Percentiles rank a stretch among this genome's conserved stretches.
These are phyloP conservation scores for Globisporangium nagaii DNA, from an alignment of 352 stramenopile species.

Conservation along the genomic window DNA sequence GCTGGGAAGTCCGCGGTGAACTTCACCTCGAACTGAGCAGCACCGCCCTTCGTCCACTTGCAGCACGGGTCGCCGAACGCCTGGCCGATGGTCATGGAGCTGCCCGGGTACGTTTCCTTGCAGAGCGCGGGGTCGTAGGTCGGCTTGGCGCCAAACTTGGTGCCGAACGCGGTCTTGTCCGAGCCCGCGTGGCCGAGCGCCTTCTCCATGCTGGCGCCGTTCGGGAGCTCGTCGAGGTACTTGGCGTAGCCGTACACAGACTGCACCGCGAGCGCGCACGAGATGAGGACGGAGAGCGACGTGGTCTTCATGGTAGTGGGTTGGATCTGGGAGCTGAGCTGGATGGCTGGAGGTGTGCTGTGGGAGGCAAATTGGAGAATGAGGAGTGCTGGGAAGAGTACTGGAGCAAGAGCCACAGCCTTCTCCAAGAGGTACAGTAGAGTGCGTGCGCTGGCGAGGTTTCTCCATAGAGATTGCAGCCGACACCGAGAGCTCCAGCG, in stretches of 20 bases:
- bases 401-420: too few species aligned
- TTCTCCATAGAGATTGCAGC: too few species aligned
- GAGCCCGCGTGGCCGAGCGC: constrained; percentile 6
- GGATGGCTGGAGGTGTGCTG: background rate
- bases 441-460: too few species aligned
- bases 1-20: background rate
- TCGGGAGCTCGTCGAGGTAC: constrained; percentile 14
- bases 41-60: constrained; percentile 28
- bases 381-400: background rate
- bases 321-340: background rate
- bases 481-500: background rate
- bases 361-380: background rate
- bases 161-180: constrained; percentile 7
- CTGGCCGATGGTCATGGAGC: constrained; percentile 26
- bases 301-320: constrained; percentile 1
- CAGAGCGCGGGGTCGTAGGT: constrained; percentile 30
- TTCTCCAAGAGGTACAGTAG: background rate
- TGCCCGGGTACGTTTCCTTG: constrained; percentile 26
- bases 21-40: constrained; percentile 22
- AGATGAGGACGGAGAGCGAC: background rate
- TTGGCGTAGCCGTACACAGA: constrained; percentile 1
- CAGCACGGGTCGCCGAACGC: constrained; percentile 23
- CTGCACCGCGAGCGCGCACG: background rate
- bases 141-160: constrained; percentile 10
- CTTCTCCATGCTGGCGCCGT: constrained; percentile 11